A percentile compares a stretch with the other conserved stretches of the same genome.
phyloP scores from a whole-genome alignment of 306 rosid genomes.

The peach (Prunus persica) region DNA sequence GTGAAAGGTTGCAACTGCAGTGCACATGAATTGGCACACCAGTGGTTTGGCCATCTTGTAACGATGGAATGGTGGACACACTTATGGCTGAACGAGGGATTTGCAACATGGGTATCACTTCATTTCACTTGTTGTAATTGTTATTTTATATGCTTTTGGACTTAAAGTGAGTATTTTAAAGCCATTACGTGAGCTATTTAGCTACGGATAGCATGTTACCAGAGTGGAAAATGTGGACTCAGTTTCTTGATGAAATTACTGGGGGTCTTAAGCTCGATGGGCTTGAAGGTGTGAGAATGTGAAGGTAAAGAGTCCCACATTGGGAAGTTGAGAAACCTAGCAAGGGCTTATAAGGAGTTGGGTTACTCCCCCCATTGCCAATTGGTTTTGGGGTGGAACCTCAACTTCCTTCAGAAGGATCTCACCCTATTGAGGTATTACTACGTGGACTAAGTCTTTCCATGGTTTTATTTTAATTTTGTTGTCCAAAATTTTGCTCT shows the following conservation, averaged over 20 bases:
- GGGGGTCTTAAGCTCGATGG: slow-evolving; percentile 80
- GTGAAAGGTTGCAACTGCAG: slow-evolving; percentile 72
- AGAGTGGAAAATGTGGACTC: slow-evolving; percentile 92
- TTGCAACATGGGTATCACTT: slow-evolving; percentile 82
- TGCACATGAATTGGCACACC: slow-evolving; percentile 96
- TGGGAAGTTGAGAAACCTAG: no score
- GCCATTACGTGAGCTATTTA: slow-evolving; percentile 79
- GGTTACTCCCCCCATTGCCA: no score
- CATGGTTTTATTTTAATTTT: not conserved
- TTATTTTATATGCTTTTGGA: slow-evolving; percentile 1
- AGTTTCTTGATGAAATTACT: slow-evolving; percentile 67
- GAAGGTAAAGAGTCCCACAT: no score
- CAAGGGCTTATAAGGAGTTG: no score
- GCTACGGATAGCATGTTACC: slow-evolving; percentile 84
- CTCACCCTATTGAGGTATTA: slow-evolving; percentile 91
- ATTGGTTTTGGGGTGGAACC: no score
- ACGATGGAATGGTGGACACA: slow-evolving; percentile 99
- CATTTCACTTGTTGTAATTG: slow-evolving; percentile 12
- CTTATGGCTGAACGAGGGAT: slow-evolving; percentile 93
- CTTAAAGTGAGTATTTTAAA: not conserved
- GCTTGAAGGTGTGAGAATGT: slow-evolving; percentile 44
- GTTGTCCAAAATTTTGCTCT: not conserved
- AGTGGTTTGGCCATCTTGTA: slow-evolving; percentile 94
- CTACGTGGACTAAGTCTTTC: slow-evolving; percentile 4
- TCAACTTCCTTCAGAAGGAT: not conserved